Percentiles rank a stretch among this genome's conserved stretches.
Conservation (phyloP, 768 basidiomycete genomes). For the Auricularia cornea region DNA sequence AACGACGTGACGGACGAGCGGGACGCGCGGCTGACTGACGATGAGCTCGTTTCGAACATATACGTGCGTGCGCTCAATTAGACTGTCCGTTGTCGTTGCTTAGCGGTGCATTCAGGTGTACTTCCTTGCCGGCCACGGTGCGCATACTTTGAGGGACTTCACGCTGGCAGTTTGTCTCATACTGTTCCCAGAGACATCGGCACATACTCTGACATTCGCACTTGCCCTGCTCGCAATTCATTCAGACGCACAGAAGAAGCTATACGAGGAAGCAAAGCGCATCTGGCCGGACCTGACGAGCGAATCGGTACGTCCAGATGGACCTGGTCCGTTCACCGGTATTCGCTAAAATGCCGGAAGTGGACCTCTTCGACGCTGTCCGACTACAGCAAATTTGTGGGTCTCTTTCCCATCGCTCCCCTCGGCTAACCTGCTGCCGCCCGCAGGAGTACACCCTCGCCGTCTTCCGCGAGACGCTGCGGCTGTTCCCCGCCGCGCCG, state of each 20-base stretch:
- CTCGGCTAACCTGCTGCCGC: background rate
- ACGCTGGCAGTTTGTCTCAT: background rate
- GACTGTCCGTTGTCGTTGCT: background rate
- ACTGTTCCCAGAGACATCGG: conserved; percentile 15
- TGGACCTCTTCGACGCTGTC: background rate
- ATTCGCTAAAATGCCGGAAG: background rate
- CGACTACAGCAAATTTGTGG: conserved; percentile 29
- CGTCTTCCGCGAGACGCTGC: conserved; percentile 35
- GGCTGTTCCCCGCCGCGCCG: conserved; percentile 29
- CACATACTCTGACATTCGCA: no score
- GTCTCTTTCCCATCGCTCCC: conserved; percentile 4
- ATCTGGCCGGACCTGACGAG: conserved; percentile 29
- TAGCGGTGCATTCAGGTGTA: conserved; percentile 5
- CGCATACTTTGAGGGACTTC: background rate
- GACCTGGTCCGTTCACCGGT: background rate
- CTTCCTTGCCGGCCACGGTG: conserved; percentile 19
- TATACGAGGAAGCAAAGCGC: conserved; percentile 22
- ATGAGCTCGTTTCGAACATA: conserved; percentile 12
- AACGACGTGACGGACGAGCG: conserved; percentile 10
- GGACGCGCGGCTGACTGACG: conserved; percentile 8
- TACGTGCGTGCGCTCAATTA: conserved; percentile 8
- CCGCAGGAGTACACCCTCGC: conserved; percentile 36
- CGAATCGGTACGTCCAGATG: conserved; percentile 18
- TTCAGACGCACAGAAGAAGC: conserved; percentile 13
- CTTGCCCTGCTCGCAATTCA: conserved; percentile 19